Evolutionary conservation across 805 yeast genomes (phyloP), one percentile per base, ranked within the genome.

Genomic region (Candida ascalaphidarum): DNA sequence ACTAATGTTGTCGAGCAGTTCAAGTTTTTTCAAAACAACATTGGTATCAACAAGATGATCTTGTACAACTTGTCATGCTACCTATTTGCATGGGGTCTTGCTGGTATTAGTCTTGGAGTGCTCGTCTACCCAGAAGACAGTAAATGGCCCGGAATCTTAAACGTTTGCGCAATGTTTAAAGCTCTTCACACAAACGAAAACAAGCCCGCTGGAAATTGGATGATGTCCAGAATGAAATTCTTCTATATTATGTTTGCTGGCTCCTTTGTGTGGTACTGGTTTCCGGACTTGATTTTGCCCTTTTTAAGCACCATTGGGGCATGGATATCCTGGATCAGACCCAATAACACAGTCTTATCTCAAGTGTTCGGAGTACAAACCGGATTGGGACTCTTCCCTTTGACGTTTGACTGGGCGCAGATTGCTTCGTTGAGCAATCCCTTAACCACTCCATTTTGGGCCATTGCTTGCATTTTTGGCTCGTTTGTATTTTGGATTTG

Each of bases 191-290:
- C 21, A n/a, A 7, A 6, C 8, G 18, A 17, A 8, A 17, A 35
- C 13, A 23, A 28, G 17, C 30, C 14, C 7, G 31, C 21, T 7
- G 29, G 20, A 5, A 21, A 22, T 9, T 30, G 34, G 35, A 33
- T 27, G 11, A 28, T 32, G 11, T 27, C 33, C 3, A 24, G 47
- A 20, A 34, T 35, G 19, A 24, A 23, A 7, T 40, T 45, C 32
- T 41, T 47, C 28, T 28, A 27, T 9, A 17, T 37, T 20, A 33
- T 43, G 14, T 35, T 41, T 21, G 21, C 23, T 7, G 31, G 25
- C 3, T 34, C 41, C 4, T 47, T 45, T 29, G 36, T 40, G 17
- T 47, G 36, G 37, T 47, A 45, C 34, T 47, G 38, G 38, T 34
- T 38, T 21, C 39, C 43, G 10, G 43, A 31, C 23, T 31, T 30